Evolutionary conservation across 164 flowering plant species (phyloP).

Genomic region (Vitis riparia): DNA sequence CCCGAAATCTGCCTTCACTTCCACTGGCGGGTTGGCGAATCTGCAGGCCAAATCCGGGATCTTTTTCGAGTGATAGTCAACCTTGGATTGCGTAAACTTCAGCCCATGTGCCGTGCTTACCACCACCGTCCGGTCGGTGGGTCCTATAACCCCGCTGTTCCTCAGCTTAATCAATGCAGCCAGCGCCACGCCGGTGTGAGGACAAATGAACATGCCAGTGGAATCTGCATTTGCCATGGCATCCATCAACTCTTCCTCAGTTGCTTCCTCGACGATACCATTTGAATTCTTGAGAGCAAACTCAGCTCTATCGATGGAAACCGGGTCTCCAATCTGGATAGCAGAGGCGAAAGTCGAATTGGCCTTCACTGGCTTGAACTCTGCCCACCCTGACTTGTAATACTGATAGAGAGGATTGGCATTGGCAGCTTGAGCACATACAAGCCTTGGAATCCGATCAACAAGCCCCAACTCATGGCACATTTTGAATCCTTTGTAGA

Average conservation of each 20-base stretch:
- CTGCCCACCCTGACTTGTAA: constrained; percentile 69
- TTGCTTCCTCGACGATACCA: constrained; percentile 93
- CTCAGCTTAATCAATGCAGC: constrained; percentile 77
- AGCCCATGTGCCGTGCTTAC: constrained; percentile 96
- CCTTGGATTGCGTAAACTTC: constrained; percentile 87
- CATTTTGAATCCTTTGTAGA: constrained; percentile 92
- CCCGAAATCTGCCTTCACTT: constrained; percentile 66
- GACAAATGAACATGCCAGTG: constrained; percentile 87
- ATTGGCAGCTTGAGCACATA: constrained; percentile 91
- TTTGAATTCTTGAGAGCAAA: constrained; percentile 60
- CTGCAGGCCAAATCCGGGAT: constrained; percentile 62
- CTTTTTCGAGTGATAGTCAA: constrained; percentile 66
- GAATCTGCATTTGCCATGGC: constrained; percentile 86
- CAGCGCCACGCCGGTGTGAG: constrained; percentile 92
- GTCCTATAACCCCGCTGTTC: constrained; percentile 62
- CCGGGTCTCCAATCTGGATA: constrained; percentile 93
- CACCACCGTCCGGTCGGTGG: constrained; percentile 74
- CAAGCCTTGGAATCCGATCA: constrained; percentile 69
- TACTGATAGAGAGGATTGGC: constrained; percentile 82
- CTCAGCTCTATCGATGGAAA: constrained; percentile 87
- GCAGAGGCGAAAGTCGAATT: constrained; percentile 82
- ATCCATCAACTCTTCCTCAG: constrained; percentile 91
- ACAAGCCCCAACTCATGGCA: constrained; percentile 82
- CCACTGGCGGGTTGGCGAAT: constrained; percentile 59
- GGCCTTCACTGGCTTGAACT: constrained; percentile 63